phyloP scores from a whole-genome alignment of 129 eudicot genomes.

The Chrysanthemum lavandulifolium region DNA sequence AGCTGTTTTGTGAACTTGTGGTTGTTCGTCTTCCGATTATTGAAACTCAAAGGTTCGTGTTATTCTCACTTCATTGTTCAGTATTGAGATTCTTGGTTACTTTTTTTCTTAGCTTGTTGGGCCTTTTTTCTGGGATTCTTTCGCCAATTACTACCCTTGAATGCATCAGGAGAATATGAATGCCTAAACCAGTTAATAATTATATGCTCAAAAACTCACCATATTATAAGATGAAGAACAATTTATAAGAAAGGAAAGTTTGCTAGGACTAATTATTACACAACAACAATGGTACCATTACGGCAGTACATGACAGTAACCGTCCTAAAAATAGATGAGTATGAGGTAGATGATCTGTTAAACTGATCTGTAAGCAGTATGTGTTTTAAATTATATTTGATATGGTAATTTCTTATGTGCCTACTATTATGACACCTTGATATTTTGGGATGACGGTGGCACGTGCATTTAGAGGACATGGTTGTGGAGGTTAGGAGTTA shows the following conservation, averaged over 20 bases:
- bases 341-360: not conserved
- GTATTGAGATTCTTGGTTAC: not conserved
- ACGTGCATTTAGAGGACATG: not conserved
- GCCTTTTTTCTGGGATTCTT: not conserved
- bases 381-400: not conserved
- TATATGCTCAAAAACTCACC: not conserved
- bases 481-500: not conserved
- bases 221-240: not conserved
- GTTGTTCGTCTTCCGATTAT: conserved; percentile 94
- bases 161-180: not conserved
- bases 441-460: not conserved
- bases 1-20: conserved; percentile 91
- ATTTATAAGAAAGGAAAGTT: not conserved
- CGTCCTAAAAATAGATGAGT: not conserved
- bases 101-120: too few relatives aligned
- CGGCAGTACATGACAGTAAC: too few relatives aligned
- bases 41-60: conserved; percentile 77
- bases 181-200: conserved; percentile 1
- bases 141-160: not conserved
- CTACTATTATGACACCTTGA: not conserved
- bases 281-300: not conserved
- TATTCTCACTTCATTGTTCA: not conserved
- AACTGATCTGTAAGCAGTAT: not conserved
- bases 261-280: not conserved
- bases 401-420: not conserved